These are phyloP conservation scores for Penicillium ochrochloron DNA, from an alignment of 495 filamentous ascomycete species.

Conservation along the genomic window DNA sequence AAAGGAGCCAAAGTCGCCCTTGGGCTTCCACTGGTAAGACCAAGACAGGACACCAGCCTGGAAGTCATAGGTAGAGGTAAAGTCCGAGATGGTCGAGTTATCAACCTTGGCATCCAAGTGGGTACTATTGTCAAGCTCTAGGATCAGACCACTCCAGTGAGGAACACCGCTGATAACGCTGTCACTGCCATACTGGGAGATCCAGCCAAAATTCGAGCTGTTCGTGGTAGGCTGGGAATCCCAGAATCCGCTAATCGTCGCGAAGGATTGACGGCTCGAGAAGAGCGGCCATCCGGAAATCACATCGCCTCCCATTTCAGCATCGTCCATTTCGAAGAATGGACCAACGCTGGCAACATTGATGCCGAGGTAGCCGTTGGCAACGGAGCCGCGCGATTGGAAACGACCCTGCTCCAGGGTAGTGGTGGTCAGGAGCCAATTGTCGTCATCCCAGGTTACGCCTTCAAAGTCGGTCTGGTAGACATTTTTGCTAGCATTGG, in stretches of 20 bases:
- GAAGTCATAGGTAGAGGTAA: constrained; percentile 65
- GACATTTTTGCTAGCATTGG: constrained; percentile 34
- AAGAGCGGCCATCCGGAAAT: constrained; percentile 80
- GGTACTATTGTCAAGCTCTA: constrained; percentile 58
- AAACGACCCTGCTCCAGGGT: constrained; percentile 63
- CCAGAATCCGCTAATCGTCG: constrained; percentile 76
- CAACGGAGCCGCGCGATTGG: constrained; percentile 64
- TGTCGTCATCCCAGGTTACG: constrained; percentile 66
- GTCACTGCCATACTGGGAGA: constrained; percentile 72
- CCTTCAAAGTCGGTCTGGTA: constrained; percentile 55
- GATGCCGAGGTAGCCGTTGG: constrained; percentile 66
- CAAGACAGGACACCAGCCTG: constrained; percentile 66
- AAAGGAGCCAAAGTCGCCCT: constrained; percentile 50
- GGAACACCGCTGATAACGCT: constrained; percentile 76
- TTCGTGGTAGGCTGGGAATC: constrained; percentile 65
- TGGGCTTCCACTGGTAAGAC: constrained; percentile 69
- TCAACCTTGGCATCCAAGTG: constrained; percentile 66
- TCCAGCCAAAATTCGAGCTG: constrained; percentile 72
- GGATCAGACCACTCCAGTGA: constrained; percentile 66
- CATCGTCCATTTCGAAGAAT: constrained; percentile 69
- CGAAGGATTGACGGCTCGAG: constrained; percentile 68
- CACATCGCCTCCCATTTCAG: constrained; percentile 49
- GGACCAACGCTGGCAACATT: constrained; percentile 68
- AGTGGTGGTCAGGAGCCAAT: constrained; percentile 63
- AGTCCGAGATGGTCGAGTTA: constrained; percentile 61